Evolutionary conservation across 164 flowering plant species (phyloP), one percentile per base, ranked within the genome.

Genomic region (Santalum album): DNA sequence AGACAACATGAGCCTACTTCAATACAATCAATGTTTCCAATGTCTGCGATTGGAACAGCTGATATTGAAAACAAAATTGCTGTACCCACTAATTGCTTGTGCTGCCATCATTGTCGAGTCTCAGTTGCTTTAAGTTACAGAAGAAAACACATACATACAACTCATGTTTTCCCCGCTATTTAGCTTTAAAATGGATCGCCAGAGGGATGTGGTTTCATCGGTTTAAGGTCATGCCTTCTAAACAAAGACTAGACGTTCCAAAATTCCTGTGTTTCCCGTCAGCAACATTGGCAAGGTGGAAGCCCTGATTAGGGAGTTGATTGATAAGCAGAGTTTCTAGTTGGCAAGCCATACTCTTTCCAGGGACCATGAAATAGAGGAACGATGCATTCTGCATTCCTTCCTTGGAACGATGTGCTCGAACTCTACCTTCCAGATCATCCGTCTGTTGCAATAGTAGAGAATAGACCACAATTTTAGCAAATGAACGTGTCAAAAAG

Each of bases 191-290:
- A 22, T 29, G 11, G 12, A 11, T 15, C 16, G 22, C 4, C 22
- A 18, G 21, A 18, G 45, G 45, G 26, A 39, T 0, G 25, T 20
- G 0, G 47, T 25, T 25, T 61, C 58, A 76, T 46, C 57, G 71
- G 50, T 49, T 63, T 26, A 74, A 52, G 27, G 65, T 44, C 49
- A 76, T 46, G 53, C 48, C 63, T 51, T 71, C 87, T 12, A 57
- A 25, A n/a, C 69, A 24, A 17, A 71, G 42, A 59, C 54, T 58
- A 0, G 80, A 61, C 5, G 95, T 73, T 32, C 96, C 99, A 50
- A 92, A 92, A 63, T 92, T 87, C 44, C 96, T 70, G 60, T 89
- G 99, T 62, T 80, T 83, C 51, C 99, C 99, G 67, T 92, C 99
- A 35, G 99, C 96, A 12, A 82, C 27, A 53, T 89, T 92, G 21